These are phyloP conservation scores for Salvia miltiorrhiza DNA, from an alignment of 257 asterid species.

Conservation along the genomic window DNA sequence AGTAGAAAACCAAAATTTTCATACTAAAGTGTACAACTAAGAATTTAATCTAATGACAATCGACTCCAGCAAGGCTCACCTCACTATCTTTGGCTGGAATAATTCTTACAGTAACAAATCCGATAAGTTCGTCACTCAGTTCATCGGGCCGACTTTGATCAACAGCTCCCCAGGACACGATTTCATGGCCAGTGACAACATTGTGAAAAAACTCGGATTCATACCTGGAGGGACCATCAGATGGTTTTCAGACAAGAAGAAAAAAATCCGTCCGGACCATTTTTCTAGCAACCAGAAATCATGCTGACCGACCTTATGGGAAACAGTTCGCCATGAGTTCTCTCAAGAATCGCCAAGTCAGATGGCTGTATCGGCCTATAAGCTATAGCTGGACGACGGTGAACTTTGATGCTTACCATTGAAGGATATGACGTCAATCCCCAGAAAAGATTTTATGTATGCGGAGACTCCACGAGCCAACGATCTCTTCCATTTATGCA, in stretches of 20 bases:
- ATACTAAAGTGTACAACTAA: slow-evolving; percentile 2
- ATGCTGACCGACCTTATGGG: slow-evolving; percentile 91
- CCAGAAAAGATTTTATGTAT: slow-evolving; percentile 50
- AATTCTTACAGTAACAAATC: slow-evolving; percentile 84
- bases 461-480: slow-evolving; percentile 29
- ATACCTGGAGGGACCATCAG: slow-evolving; percentile 47
- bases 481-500: slow-evolving; percentile 62
- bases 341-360: slow-evolving; percentile 72
- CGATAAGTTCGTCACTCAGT: slow-evolving; percentile 80
- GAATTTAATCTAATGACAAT: slow-evolving; percentile 13
- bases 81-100: slow-evolving; percentile 82
- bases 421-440: slow-evolving; percentile 46
- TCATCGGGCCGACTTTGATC: slow-evolving; percentile 67
- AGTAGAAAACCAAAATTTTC: slow-evolving; percentile 5
- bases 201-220: slow-evolving; percentile 90
- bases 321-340: slow-evolving; percentile 72
- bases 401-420: slow-evolving; percentile 60
- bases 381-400: slow-evolving; percentile 54
- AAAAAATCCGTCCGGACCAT: background rate
- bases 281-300: slow-evolving; percentile 6
- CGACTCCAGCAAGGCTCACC: slow-evolving; percentile 45
- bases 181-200: slow-evolving; percentile 79
- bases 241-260: slow-evolving; percentile 16
- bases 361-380: slow-evolving; percentile 73
- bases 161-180: slow-evolving; percentile 99